Evolutionary conservation across 2,329 filamentous ascomycete genomes (phyloP), one percentile per base, ranked within the genome.

Genomic region (Alternaria alternata): DNA sequence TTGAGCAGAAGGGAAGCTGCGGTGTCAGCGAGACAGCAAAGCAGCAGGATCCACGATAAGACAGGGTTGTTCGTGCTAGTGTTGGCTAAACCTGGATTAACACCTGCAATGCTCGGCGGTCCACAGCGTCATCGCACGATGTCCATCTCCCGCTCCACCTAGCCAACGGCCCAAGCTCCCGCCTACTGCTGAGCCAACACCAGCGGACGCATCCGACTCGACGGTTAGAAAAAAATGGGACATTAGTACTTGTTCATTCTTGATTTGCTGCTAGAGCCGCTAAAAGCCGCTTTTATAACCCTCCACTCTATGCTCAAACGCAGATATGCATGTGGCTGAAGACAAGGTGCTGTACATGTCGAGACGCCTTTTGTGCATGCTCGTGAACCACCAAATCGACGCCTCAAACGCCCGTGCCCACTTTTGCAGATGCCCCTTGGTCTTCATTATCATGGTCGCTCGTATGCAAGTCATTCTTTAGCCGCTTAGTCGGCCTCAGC

Each of bases 401-500:
- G 57, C 62, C 63, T 64, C 65, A 61, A 74, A 74, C 72, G 72
- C 73, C 73, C 63, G 55, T 64, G 68, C 57, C 62, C 64, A 66
- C 70, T 74, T 74, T 54, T 51, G 48, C 59, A 41, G 59, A 66
- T 68, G 54, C 56, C 61, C 58, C 52, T 24, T 49, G 20, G 46
- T 62, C 63, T 61, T 65, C 41, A 60, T 68, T 52, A 59, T 63
- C 54, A 42, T 63, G 43, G 30, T 59, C 53, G 39, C 65, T 66
- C 59, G 48, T 65, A 49, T 56, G 38, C 46, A 63, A 63, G 48
- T 54, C 32, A 22, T 47, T 59, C 44, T 49, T 39, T 61, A 36
- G 28, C 44, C 61, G 51, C 53, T 63, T 75, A 77, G 48, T 78
- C 76, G 14, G 75, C 76, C 59, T 77, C 76, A 11, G 74, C 75